These are phyloP conservation scores for Eucalyptus albens DNA, from an alignment of 345 rosid genomes.

Conservation along the genomic window DNA sequence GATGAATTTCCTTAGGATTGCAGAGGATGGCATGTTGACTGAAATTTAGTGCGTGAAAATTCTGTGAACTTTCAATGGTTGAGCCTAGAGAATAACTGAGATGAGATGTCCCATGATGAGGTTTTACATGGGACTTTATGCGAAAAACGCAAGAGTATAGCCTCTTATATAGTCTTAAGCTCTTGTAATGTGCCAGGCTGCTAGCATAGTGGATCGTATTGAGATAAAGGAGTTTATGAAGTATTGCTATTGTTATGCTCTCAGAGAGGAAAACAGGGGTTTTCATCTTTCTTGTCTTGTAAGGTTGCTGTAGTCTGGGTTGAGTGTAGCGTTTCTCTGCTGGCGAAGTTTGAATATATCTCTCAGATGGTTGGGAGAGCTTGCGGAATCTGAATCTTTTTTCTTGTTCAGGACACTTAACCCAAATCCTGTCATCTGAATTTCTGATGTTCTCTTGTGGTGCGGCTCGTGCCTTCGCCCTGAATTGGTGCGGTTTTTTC, in stretches of 20 bases:
- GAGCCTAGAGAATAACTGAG: background rate
- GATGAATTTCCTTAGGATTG: background rate
- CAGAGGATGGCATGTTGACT: background rate
- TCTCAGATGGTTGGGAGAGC: background rate
- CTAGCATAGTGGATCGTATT: background rate
- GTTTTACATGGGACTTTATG: background rate
- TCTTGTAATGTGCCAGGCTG: background rate
- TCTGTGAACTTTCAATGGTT: background rate
- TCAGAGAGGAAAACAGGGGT: background rate
- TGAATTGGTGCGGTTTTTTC: background rate
- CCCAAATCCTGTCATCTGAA: background rate
- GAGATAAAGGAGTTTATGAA: background rate
- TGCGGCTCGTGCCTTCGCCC: background rate
- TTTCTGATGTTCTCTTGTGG: background rate
- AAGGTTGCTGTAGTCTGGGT: background rate
- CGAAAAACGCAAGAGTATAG: background rate
- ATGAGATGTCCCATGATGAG: background rate
- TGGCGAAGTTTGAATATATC: background rate
- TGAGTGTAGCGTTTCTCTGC: background rate
- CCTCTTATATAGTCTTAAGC: background rate
- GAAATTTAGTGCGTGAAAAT: background rate
- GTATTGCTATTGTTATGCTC: background rate
- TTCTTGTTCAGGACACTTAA: background rate
- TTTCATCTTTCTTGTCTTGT: background rate
- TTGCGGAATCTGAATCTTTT: background rate